phyloP scores from a whole-genome alignment of 768 basidiomycete genomes.

The Mycena vitilis region DNA sequence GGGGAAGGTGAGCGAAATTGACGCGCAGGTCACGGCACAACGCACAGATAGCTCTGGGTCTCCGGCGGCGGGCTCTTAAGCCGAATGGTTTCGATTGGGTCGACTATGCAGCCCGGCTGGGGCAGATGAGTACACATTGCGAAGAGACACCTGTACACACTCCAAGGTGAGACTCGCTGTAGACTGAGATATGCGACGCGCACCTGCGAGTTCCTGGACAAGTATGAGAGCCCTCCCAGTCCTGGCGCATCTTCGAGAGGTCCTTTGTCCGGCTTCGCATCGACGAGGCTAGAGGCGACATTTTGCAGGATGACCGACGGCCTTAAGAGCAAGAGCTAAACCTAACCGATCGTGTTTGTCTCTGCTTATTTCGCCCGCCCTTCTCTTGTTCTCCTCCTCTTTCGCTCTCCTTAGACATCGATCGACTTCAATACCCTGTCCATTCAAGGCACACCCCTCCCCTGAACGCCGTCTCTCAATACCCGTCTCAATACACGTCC shows the following conservation, averaged over 20 bases:
- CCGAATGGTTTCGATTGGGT: conserved; percentile 1
- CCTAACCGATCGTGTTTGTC: background rate
- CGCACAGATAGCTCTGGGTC: conserved; percentile 4
- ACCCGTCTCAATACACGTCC: too few relatives aligned
- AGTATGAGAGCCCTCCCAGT: background rate
- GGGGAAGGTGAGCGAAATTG: background rate
- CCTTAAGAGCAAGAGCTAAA: background rate
- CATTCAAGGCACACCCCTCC: background rate
- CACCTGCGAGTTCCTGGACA: background rate
- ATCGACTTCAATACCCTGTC: too few relatives aligned
- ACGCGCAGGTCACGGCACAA: background rate
- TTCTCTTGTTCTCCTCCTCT: too few relatives aligned
- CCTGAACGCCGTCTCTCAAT: too few relatives aligned
- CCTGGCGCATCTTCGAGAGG: background rate
- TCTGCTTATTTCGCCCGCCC: background rate
- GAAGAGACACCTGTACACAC: conserved; percentile 15
- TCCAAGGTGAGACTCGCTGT: background rate
- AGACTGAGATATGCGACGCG: background rate
- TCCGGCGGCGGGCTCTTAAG: conserved; percentile 6
- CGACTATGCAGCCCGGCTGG: background rate
- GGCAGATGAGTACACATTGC: conserved; percentile 17
- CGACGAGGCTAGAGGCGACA: background rate
- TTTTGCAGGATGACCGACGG: background rate
- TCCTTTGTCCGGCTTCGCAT: background rate
- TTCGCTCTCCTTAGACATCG: too few relatives aligned